Evolutionary conservation across 1,284 basidiomycete species (phyloP), one percentile per base, ranked within the genome.

Genomic region (Melampsora americana): DNA sequence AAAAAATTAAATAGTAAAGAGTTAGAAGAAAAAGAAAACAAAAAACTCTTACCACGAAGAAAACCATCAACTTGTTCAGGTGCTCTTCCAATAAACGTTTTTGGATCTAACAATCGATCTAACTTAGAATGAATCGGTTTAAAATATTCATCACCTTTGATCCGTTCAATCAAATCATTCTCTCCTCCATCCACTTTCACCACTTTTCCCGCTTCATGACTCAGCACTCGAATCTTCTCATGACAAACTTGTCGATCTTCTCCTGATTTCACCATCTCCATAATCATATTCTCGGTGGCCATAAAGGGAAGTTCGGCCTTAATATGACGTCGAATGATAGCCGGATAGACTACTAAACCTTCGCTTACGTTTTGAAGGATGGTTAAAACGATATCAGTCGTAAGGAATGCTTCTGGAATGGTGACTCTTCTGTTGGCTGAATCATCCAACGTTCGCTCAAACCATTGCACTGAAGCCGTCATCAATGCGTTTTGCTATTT

Each of bases 231-330:
- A 82, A 98, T 95, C 84, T 92, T 91, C 85, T 98, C 96, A 84
- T 99, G 95, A 50, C 93, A 94, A 83, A 92, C 92, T 84, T 99
- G 96, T 53, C 96, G 87, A 83, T 99, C 95, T 0, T 95, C 96
- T 56, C 95, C 95, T 72, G 84, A 83, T 84, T 95, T 95, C 77
- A 99, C 96, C 78, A 99, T 90, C 14, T 94, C 94, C 96, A 99
- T 99, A 86, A 99, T 99, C 84, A 99, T 88, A 84, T 99, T 99
- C 84, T 97, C 94, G 2, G 94, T 76, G 2, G 83, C 84, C 96
- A 99, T 99, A 87, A 99, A 99, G 1, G 96, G 96, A 46, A 99
- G 87, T 84, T 99, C 96, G 83, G 96, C 92, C 26, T 89, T 84
- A 83, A 99, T 95, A 59, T 93, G 89, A 61, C 94, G 89, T 5